Evolutionary conservation across 148 eudicot genomes (phyloP), one percentile per base, ranked within the genome.

Genomic region (Vaccinium myrtillus): DNA sequence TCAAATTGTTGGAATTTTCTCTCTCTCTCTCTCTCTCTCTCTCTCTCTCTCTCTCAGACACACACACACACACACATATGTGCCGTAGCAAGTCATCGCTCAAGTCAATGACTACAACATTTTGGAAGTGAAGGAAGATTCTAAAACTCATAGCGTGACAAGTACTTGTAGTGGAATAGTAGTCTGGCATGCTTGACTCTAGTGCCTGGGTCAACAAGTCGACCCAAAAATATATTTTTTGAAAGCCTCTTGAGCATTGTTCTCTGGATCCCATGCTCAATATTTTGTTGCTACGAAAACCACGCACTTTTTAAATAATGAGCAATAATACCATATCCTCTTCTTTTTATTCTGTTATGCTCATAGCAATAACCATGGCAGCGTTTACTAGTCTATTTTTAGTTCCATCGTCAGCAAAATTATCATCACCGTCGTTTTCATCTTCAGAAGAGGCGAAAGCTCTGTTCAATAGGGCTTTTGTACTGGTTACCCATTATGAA

Each of bases 391-490:
- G 13, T 27, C 11, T 21, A 10, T 65, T 75, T 75, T 3, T 8
- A 8, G 78, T 9, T 49, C 78, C 55, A 3, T 49, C 53, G 19
- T 21, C 12, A 2, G 78, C 78, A 39, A 75, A 46, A 75, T 75
- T 13, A 73, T 39, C 48, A 16, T n/a, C 21, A 3, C 5, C n/a
- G 16, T 70, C n/a, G 18, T 5, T 73, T 36, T 75, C 78, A 21
- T 75, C 25, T 8, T 82, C 79, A 4, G 10, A 2, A 43, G 84
- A 83, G 80, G 71, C 32, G 3, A n/a, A 75, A 46, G 80, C 85
- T 75, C 49, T 83, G 27, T 54, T 75, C 3, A 69, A 39, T 21
- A 77, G 59, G 36, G 36, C 36, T 32, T 32, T 32, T 32, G 36
- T 32, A 32, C 36, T 32, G 36, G 36, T 32, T 32, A 32, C 36